Percentiles rank a stretch among this genome's conserved stretches.
Conservation (phyloP, 2,329 filamentous ascomycete genomes). For the Neofusicoccum sp. region DNA sequence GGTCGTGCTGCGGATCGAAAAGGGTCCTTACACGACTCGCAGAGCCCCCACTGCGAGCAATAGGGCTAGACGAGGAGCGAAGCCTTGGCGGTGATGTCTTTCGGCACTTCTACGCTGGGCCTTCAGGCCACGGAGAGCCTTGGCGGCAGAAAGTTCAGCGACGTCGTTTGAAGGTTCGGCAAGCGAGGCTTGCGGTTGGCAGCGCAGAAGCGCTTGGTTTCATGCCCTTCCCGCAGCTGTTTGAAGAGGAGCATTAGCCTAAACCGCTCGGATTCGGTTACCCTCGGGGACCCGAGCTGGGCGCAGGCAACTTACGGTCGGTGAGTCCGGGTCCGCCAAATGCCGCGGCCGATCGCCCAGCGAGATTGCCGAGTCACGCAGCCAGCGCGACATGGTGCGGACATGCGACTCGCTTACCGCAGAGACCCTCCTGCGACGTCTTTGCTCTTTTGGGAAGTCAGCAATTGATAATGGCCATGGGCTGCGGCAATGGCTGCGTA, state of each 20-base stretch:
- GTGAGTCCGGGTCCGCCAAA: background rate
- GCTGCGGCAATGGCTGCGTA: background rate
- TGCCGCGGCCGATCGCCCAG: constrained; percentile 15
- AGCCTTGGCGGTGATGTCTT: background rate
- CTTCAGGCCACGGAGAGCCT: constrained; percentile 10
- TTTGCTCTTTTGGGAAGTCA: background rate
- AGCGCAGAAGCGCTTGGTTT: constrained; percentile 12
- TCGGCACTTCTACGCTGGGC: background rate
- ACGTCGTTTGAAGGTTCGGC: background rate
- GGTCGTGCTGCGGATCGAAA: background rate
- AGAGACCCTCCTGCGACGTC: constrained; percentile 1
- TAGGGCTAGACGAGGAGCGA: constrained; percentile 3
- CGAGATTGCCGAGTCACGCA: constrained; percentile 8
- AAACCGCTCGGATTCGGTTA: background rate
- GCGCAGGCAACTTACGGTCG: background rate
- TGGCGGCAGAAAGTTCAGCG: background rate
- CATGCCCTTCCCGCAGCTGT: background rate
- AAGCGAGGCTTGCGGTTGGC: background rate
- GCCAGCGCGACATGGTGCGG: constrained; percentile 17
- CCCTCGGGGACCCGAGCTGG: background rate
- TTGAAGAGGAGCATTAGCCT: background rate
- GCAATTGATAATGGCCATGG: background rate
- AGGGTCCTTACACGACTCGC: background rate
- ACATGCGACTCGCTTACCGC: constrained; percentile 12
- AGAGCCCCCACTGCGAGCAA: constrained; percentile 1